Conservation (phyloP, 495 filamentous ascomycete species). For the Hyaloscypha variabilis region DNA sequence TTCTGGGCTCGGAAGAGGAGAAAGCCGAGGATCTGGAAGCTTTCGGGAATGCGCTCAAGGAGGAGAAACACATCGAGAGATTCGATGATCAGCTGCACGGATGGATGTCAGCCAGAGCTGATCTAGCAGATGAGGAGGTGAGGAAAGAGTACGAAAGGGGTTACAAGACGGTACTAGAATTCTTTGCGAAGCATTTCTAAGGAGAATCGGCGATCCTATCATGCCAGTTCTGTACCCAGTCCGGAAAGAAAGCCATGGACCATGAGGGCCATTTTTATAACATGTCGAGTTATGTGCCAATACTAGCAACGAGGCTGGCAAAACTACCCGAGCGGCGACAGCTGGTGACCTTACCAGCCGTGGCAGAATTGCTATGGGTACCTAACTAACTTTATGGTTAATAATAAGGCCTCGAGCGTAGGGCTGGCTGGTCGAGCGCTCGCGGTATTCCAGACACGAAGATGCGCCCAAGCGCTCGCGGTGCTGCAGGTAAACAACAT, state of each 20-base stretch:
- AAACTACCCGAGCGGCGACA: no score
- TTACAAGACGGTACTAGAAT: conserved; percentile 72
- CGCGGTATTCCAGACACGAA: not conserved
- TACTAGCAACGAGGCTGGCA: not conserved
- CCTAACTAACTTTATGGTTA: no score
- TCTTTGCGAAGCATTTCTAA: conserved; percentile 59
- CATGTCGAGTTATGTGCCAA: no score
- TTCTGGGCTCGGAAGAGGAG: conserved; percentile 73
- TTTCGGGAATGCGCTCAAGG: conserved; percentile 66
- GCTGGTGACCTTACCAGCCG: not conserved
- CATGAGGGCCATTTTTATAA: not conserved
- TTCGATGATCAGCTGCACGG: conserved; percentile 83
- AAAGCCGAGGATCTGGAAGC: conserved; percentile 64
- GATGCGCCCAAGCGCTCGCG: not conserved
- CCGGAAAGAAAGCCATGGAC: not conserved
- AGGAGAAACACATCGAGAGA: conserved; percentile 76
- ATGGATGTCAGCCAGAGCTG: conserved; percentile 80
- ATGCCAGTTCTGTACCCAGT: not conserved
- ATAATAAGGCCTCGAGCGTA: no score
- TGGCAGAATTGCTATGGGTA: no score
- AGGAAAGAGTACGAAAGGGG: conserved; percentile 77
- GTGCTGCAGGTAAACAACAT: not conserved
- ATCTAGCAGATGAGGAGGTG: conserved; percentile 68
- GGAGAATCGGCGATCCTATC: not conserved
- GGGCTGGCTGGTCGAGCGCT: not conserved